A percentile compares a stretch with the other conserved stretches of the same genome.
These are phyloP conservation scores for Irpex sp. DNA, from an alignment of 1,284 basidiomycete genomes.

Conservation along the genomic window DNA sequence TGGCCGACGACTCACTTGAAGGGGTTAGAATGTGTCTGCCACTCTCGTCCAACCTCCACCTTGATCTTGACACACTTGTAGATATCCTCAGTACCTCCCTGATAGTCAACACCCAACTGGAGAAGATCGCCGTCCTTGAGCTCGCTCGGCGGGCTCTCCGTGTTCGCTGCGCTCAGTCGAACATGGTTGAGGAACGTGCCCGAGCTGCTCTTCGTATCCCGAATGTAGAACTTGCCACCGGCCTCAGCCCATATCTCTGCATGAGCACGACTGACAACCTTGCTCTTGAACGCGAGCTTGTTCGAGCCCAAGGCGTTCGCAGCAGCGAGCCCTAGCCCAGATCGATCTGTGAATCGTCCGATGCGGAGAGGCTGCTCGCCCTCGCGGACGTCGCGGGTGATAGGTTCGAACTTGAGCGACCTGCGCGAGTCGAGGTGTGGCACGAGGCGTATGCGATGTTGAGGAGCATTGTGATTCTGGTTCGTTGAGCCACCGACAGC, in stretches of 20 bases:
- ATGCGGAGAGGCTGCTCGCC: slow-evolving; percentile 76
- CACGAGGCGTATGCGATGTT: slow-evolving; percentile 78
- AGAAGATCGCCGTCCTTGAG: slow-evolving; percentile 94
- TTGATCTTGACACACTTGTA: slow-evolving; percentile 98
- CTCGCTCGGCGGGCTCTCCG: slow-evolving; percentile 75
- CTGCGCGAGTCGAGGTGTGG: slow-evolving; percentile 91
- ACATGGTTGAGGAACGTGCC: slow-evolving; percentile 98
- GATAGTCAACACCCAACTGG: slow-evolving; percentile 97
- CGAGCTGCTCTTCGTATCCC: slow-evolving; percentile 86
- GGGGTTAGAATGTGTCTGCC: slow-evolving; percentile 85
- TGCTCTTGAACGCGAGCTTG: slow-evolving; percentile 94
- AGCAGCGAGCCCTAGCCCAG: slow-evolving; percentile 62
- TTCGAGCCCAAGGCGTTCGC: slow-evolving; percentile 71
- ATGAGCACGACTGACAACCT: slow-evolving; percentile 92
- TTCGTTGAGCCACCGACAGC: slow-evolving; percentile 3
- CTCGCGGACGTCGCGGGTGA: slow-evolving; percentile 78
- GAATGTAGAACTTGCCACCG: slow-evolving; percentile 77
- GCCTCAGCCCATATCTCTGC: slow-evolving; percentile 88
- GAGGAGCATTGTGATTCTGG: slow-evolving; percentile 1
- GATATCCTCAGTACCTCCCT: slow-evolving; percentile 96
- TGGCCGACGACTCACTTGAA: slow-evolving; percentile 78
- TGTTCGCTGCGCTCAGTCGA: slow-evolving; percentile 79
- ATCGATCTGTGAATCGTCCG: slow-evolving; percentile 87
- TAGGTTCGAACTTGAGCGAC: slow-evolving; percentile 91
- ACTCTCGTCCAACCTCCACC: slow-evolving; percentile 87